These are phyloP conservation scores for Malus sieversii DNA, from an alignment of 306 rosid species.

Conservation along the genomic window DNA sequence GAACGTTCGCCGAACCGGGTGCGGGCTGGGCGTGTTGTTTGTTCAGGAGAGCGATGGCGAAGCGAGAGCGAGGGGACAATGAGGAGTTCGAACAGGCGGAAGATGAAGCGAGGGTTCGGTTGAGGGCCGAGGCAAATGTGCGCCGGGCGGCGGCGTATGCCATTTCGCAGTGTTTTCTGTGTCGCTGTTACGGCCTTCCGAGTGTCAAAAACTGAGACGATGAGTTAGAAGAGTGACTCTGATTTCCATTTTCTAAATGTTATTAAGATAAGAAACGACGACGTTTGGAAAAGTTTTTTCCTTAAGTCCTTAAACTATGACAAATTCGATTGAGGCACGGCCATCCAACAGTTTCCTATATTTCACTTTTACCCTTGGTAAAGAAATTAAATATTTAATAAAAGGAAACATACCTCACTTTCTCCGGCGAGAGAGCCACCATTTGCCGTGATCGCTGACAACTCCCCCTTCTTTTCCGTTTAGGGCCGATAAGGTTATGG, in stretches of 20 bases:
- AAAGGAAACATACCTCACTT: too few relatives aligned
- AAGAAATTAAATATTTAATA: too few relatives aligned
- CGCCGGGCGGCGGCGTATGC: slow-evolving; percentile 60
- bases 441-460: too few relatives aligned
- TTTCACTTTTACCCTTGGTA: too few relatives aligned
- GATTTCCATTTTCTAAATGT: not conserved
- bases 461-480: too few relatives aligned
- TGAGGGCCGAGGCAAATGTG: slow-evolving; percentile 32
- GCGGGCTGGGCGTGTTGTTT: slow-evolving; percentile 16
- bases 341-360: too few relatives aligned
- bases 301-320: too few relatives aligned
- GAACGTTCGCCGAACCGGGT: slow-evolving; percentile 13
- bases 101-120: slow-evolving; percentile 29
- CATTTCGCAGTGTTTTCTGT: slow-evolving; percentile 27
- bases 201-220: too few relatives aligned
- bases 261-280: not conserved
- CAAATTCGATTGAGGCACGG: too few relatives aligned
- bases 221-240: not conserved
- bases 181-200: not conserved
- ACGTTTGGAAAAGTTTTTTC: not conserved
- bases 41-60: slow-evolving; percentile 33
- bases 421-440: too few relatives aligned
- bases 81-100: slow-evolving; percentile 18
- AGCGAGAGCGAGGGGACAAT: slow-evolving; percentile 34
- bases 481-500: too few relatives aligned